Base-by-base conservation (phyloP, 805 yeast genomes). In the Jamesozyma spencerorum region DNA sequence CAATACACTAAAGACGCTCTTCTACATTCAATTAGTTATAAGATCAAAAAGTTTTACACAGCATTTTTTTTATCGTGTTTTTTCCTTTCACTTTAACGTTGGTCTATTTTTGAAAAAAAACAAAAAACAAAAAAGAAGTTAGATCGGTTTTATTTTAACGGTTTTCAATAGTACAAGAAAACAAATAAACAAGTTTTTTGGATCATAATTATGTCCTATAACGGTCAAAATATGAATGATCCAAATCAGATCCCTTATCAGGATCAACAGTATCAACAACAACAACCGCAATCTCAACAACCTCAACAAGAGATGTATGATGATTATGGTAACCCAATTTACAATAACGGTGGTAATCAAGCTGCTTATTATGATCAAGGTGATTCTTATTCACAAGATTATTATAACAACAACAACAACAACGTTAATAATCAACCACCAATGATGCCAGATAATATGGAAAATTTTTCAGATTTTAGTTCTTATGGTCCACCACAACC, bases 391-490 rank as follows among this genome's bases (percentile, higher is more conserved):
- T 38, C 45, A 2, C 39, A 38, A 30, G 46, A 38, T 18, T 42
- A 44, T 36, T 37, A 39, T 24, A 27, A 40, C 20, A 28, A 26
- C 19, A 15, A 33, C 20, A 36, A 44, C 26, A 33, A 41, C 27
- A 39, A 48, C 15, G 38, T 39, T 26, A 62, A 66, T 44, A 69
- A 65, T 33, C 71, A 67, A 46, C 65, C 60, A 27, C 68, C 70
- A 48, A 35, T 39, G 37, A 40, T 41, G 37, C 66, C 55, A 34
- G 64, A 54, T 37, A 63, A 63, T 38, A 77, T 72, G 49, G 84
- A 78, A 56, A 80, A 79, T 43, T 79, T 79, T 43, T 74, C 81
- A 18, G 85, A 79, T 56, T 79, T 79, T 53, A 69, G 77, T 43
- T 75, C 77, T 51, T 85, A 85, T 45, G 74, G 72, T 27, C 68